Evolutionary conservation across 768 basidiomycete genomes (phyloP).

Genomic region (Boletellus ananas): DNA sequence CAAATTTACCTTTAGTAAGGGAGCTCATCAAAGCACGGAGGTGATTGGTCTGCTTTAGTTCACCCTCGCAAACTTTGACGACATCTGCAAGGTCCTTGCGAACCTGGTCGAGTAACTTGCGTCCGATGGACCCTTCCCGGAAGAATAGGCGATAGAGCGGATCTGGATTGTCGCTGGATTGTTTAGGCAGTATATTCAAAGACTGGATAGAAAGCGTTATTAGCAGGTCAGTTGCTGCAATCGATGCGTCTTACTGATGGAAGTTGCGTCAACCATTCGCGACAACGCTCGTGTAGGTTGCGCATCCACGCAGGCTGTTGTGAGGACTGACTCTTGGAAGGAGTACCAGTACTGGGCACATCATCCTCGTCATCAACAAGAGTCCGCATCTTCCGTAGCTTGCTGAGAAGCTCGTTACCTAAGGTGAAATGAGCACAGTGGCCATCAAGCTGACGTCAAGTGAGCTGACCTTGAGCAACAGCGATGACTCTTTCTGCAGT

Average conservation of each 20-base stretch:
- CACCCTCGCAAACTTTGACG: constrained; percentile 79
- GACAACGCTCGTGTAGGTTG: constrained; percentile 71
- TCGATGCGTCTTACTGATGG: constrained; percentile 54
- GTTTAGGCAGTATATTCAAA: constrained; percentile 62
- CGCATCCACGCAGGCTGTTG: constrained; percentile 97
- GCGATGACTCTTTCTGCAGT: constrained; percentile 93
- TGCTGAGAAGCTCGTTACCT: constrained; percentile 81
- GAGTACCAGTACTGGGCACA: constrained; percentile 44
- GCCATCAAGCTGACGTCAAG: background rate
- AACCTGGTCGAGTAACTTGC: constrained; percentile 73
- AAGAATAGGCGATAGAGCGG: constrained; percentile 87
- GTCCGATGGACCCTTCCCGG: constrained; percentile 80
- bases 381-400: constrained; percentile 91
- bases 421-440: constrained; percentile 6
- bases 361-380: constrained; percentile 84
- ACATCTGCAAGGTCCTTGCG: constrained; percentile 79
- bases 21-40: constrained; percentile 87
- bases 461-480: constrained; percentile 70
- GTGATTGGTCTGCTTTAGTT: constrained; percentile 94
- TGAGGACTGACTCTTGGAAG: constrained; percentile 59
- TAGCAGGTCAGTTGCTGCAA: background rate
- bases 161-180: constrained; percentile 67
- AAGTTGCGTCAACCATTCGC: constrained; percentile 75
- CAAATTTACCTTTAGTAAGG: constrained; percentile 75
- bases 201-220: constrained; percentile 39